These are phyloP conservation scores for Rhodosporidiobolus odoratus DNA, from an alignment of 768 basidiomycete species.

Conservation along the genomic window DNA sequence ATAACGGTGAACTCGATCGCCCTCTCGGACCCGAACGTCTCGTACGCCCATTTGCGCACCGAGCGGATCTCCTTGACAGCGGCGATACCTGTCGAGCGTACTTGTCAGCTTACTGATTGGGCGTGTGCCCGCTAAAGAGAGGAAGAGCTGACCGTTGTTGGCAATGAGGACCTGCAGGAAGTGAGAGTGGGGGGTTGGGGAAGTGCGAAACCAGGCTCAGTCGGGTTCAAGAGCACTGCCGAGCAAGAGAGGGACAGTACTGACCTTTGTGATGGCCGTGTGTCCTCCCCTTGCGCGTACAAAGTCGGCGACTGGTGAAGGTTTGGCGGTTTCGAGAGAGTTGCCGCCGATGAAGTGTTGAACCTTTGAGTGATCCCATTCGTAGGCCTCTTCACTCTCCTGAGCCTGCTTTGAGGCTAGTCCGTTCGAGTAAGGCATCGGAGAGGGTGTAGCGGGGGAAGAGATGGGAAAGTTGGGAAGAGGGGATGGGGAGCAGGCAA, in stretches of 20 bases:
- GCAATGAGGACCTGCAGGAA: conserved; percentile 81
- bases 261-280: conserved; percentile 95
- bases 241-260: conserved; percentile 35
- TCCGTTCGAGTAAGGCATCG: no score
- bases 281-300: conserved; percentile 87
- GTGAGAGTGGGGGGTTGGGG: conserved; percentile 6
- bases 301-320: conserved; percentile 78
- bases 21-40: conserved; percentile 93
- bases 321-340: conserved; percentile 73
- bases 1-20: conserved; percentile 98
- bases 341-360: conserved; percentile 61
- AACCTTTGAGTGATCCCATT: conserved; percentile 41
- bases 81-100: conserved; percentile 74
- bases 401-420: not conserved
- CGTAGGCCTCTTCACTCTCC: conserved; percentile 13
- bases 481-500: no score
- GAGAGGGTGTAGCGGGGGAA: not conserved
- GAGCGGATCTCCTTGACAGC: conserved; percentile 99
- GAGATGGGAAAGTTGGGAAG: not conserved
- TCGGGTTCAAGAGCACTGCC: not conserved
- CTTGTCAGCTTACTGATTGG: not conserved
- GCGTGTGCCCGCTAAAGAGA: not conserved
- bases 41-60: conserved; percentile 98
- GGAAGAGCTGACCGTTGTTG: conserved; percentile 70
- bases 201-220: no score